Evolutionary conservation across 139 green algal species (phyloP).

Genomic region (Marvania coccoides): DNA sequence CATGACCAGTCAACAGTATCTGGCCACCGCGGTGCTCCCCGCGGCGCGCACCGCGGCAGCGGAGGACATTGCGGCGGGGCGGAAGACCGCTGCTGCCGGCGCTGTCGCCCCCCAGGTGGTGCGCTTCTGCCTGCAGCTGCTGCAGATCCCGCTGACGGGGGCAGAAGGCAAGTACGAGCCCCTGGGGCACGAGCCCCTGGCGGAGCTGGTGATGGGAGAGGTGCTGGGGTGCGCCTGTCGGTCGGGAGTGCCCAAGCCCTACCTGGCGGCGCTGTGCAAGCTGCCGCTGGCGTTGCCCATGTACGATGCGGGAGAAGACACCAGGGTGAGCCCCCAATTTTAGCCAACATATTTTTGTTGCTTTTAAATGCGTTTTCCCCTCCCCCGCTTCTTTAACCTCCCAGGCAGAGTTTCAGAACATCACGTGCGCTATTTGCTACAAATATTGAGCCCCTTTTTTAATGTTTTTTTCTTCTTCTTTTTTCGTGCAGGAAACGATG

Average conservation of each 20-base stretch:
- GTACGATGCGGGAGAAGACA: constrained; percentile 10
- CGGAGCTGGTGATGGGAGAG: constrained; percentile 19
- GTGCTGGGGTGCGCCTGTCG: constrained; percentile 3
- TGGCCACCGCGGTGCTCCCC: constrained; percentile 29
- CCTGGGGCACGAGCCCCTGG: constrained; percentile 23
- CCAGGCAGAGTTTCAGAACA: no score
- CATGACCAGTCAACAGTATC: constrained; percentile 11
- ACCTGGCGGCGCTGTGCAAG: constrained; percentile 27
- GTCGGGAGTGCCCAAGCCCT: constrained; percentile 23
- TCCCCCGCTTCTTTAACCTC: no score
- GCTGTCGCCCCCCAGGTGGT: constrained; percentile 23
- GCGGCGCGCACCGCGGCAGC: constrained; percentile 21
- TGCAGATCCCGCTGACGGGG: constrained; percentile 17
- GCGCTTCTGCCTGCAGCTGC: constrained; percentile 24
- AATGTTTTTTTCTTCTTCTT: no score
- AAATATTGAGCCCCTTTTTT: no score
- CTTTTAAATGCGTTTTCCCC: no score
- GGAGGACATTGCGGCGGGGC: constrained; percentile 12
- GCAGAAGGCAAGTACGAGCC: constrained; percentile 4
- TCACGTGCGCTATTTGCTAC: no score
- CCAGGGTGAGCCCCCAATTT: no score
- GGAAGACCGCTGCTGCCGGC: neutral
- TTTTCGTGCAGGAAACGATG: neutral
- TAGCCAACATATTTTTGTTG: no score
- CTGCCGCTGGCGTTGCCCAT: constrained; percentile 7